Conservation (phyloP, 305 asterid species). For the Fraxinus nigra region DNA sequence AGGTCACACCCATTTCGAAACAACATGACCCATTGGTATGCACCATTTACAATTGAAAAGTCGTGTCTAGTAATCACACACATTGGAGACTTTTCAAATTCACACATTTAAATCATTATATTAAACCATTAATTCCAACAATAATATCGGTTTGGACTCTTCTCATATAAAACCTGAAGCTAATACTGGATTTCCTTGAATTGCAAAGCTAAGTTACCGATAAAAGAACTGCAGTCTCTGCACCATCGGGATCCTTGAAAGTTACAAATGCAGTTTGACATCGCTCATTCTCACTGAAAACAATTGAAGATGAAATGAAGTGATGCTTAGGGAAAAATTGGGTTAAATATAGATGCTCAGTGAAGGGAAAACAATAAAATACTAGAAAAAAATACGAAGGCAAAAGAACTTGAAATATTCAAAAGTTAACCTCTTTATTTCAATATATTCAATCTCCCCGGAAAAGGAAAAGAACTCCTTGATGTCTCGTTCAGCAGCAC, state of each 20-base stretch:
- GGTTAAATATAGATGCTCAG: background rate
- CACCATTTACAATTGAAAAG: background rate
- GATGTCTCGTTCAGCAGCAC: constrained; percentile 73
- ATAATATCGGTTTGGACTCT: background rate
- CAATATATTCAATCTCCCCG: constrained; percentile 64
- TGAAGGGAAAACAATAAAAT: background rate
- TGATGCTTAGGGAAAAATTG: background rate
- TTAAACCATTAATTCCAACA: background rate
- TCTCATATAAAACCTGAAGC: constrained; percentile 6
- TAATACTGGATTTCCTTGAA: background rate
- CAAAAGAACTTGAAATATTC: background rate
- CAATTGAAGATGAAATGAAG: constrained; percentile 17
- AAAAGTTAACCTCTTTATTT: constrained; percentile 51
- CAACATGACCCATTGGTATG: background rate
- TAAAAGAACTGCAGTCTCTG: constrained; percentile 82
- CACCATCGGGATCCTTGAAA: constrained; percentile 69
- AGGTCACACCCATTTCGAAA: background rate
- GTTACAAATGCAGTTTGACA: constrained; percentile 68
- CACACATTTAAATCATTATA: background rate
- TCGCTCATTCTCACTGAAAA: constrained; percentile 58
- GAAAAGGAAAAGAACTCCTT: constrained; percentile 87
- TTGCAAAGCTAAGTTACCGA: constrained; percentile 42
- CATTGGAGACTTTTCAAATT: too few species aligned
- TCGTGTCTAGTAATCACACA: background rate
- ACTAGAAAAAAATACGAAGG: background rate